These are phyloP conservation scores for Trypanosoma congolense DNA, from an alignment of 208 protist genomes.

Conservation along the genomic window DNA sequence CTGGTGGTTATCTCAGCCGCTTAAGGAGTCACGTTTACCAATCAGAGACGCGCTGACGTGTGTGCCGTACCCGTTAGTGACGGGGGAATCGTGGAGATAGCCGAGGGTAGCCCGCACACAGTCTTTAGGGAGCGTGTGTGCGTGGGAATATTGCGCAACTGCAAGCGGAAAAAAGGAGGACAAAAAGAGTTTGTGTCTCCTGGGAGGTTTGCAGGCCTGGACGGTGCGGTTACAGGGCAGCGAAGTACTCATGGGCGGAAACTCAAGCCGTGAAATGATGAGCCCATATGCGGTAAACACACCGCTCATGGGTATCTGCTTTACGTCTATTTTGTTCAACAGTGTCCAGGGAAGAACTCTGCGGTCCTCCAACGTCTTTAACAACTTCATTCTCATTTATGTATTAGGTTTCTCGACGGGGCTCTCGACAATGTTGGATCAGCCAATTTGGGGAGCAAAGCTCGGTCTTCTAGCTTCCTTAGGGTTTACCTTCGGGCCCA, in stretches of 20 bases:
- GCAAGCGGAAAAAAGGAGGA: too few species aligned
- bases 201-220: too few species aligned
- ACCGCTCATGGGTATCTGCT: slow-evolving; percentile 54
- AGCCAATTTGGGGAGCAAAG: slow-evolving; percentile 47
- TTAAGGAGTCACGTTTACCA: too few species aligned
- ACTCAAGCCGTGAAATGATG: slow-evolving; percentile 43
- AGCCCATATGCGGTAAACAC: slow-evolving; percentile 50
- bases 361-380: slow-evolving; percentile 52
- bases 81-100: too few species aligned
- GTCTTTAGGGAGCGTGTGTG: too few species aligned
- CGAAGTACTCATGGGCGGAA: slow-evolving; percentile 45
- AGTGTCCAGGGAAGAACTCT: slow-evolving; percentile 54
- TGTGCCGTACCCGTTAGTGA: too few species aligned
- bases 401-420: slow-evolving; percentile 52
- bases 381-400: slow-evolving; percentile 46
- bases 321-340: slow-evolving; percentile 64
- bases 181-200: too few species aligned
- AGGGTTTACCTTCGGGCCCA: slow-evolving; percentile 48
- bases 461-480: slow-evolving; percentile 42
- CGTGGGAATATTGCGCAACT: too few species aligned
- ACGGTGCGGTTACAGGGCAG: too few species aligned
- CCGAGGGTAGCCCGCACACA: too few species aligned
- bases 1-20: too few species aligned
- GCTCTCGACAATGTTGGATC: slow-evolving; percentile 24
- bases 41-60: too few species aligned